These are phyloP conservation scores for Leccinum laetum DNA, from an alignment of 1,284 basidiomycete species.

Conservation along the genomic window DNA sequence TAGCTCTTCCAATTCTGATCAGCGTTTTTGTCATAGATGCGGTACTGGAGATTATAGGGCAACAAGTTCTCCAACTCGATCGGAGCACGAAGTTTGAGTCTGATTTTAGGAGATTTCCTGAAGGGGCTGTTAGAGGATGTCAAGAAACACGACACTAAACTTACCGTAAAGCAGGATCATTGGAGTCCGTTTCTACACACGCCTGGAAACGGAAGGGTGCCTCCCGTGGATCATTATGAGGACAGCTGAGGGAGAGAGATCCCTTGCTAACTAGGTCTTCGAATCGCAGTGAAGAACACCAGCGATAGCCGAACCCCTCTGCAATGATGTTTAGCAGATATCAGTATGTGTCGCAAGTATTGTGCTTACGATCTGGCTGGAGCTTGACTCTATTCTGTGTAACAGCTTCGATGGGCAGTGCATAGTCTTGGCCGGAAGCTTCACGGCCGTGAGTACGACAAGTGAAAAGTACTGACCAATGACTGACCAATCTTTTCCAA, in stretches of 20 bases:
- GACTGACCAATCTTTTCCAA: constrained; percentile 82
- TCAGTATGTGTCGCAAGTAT: constrained; percentile 3
- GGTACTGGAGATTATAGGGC: constrained; percentile 95
- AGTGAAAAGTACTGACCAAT: constrained; percentile 4
- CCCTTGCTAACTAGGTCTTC: constrained; percentile 86
- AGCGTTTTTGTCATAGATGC: constrained; percentile 95
- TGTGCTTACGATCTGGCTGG: constrained; percentile 85
- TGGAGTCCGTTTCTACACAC: constrained; percentile 81
- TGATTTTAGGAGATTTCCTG: constrained; percentile 86
- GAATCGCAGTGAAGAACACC: constrained; percentile 91
- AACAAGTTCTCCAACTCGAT: constrained; percentile 97
- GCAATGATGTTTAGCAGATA: constrained; percentile 10
- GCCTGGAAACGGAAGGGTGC: constrained; percentile 97
- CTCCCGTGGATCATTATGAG: constrained; percentile 80
- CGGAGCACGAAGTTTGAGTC: constrained; percentile 89
- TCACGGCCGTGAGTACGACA: constrained; percentile 8
- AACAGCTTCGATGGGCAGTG: constrained; percentile 91
- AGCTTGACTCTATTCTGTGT: constrained; percentile 84
- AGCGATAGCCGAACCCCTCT: constrained; percentile 96
- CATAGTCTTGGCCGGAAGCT: constrained; percentile 88
- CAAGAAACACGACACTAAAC: constrained; percentile 2
- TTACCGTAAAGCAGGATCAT: constrained; percentile 64
- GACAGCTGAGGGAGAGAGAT: constrained; percentile 84
- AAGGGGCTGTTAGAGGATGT: constrained; percentile 4
- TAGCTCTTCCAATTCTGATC: constrained; percentile 94